phyloP scores from a whole-genome alignment of 129 eudicot species.

The Deinandra increscens region DNA sequence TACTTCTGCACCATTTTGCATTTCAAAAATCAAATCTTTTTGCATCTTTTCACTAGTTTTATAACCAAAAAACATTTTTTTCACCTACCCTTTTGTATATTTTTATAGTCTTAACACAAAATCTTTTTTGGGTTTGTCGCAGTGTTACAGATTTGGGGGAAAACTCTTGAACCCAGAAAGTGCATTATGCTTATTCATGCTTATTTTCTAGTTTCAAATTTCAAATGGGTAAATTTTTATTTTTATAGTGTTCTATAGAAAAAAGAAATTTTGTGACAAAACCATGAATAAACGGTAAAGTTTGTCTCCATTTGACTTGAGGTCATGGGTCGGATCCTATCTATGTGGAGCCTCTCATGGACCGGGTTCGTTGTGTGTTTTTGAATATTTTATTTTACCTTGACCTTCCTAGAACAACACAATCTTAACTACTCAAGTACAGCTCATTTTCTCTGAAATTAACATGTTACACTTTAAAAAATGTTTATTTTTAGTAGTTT shows the following conservation, averaged over 20 bases:
- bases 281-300: no score
- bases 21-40: conserved; percentile 3
- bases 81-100: conserved; percentile 10
- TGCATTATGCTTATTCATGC: neutral
- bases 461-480: conserved; percentile 2
- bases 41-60: conserved; percentile 11
- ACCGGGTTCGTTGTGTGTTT: no score
- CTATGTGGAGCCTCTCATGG: no score
- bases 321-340: no score
- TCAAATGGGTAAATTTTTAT: conserved; percentile 4
- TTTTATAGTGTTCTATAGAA: conserved; percentile 3
- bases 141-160: conserved; percentile 8
- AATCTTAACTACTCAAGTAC: conserved; percentile 7
- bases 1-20: neutral
- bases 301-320: no score
- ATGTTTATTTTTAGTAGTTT: neutral
- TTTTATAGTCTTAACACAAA: neutral
- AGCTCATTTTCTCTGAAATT: conserved; percentile 12
- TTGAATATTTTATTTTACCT: neutral
- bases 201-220: neutral
- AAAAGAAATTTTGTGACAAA: no score
- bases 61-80: neutral
- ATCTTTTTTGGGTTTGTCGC: conserved; percentile 9
- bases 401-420: conserved; percentile 9
- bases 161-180: conserved; percentile 18